Conservation (phyloP, 2,329 filamentous ascomycete species). For the Epichloe coenophiala region DNA sequence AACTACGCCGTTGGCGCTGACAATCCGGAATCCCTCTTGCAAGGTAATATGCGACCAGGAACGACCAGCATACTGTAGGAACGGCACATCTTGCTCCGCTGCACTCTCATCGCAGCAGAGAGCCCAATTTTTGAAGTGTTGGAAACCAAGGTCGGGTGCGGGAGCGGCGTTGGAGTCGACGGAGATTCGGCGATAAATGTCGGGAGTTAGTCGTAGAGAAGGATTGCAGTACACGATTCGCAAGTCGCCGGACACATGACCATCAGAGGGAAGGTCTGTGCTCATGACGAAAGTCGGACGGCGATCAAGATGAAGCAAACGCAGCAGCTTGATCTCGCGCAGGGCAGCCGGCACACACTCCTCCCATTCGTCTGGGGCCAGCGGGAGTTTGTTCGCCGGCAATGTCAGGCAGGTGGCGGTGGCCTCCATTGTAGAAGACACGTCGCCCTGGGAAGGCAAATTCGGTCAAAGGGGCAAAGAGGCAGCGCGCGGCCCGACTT, state of each 20-base stretch:
- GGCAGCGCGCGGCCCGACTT: neutral
- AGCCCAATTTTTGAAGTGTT: constrained; percentile 3
- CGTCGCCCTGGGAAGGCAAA: neutral
- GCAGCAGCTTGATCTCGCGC: constrained; percentile 20
- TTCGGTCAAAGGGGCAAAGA: neutral
- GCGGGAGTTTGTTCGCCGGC: neutral
- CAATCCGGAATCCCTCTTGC: neutral
- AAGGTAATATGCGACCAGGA: constrained; percentile 3
- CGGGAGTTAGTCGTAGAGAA: neutral
- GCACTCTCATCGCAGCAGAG: neutral
- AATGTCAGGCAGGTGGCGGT: neutral
- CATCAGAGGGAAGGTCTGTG: constrained; percentile 7
- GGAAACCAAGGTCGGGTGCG: neutral
- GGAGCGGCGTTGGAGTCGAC: neutral
- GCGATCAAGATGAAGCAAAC: constrained; percentile 27
- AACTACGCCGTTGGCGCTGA: constrained; percentile 11
- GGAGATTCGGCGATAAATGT: constrained; percentile 1
- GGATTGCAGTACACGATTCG: constrained; percentile 24
- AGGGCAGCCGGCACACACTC: constrained; percentile 3
- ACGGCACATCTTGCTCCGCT: neutral
- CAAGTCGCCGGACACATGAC: constrained; percentile 4
- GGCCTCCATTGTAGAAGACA: neutral
- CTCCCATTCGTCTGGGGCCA: neutral
- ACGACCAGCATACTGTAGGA: constrained; percentile 5
- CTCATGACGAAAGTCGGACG: constrained; percentile 27